Percentiles rank a stretch among this genome's conserved stretches.
Evolutionary conservation across 352 stramenopile species (phyloP).

Genomic region (Phytopythium cucurbitacearum): DNA sequence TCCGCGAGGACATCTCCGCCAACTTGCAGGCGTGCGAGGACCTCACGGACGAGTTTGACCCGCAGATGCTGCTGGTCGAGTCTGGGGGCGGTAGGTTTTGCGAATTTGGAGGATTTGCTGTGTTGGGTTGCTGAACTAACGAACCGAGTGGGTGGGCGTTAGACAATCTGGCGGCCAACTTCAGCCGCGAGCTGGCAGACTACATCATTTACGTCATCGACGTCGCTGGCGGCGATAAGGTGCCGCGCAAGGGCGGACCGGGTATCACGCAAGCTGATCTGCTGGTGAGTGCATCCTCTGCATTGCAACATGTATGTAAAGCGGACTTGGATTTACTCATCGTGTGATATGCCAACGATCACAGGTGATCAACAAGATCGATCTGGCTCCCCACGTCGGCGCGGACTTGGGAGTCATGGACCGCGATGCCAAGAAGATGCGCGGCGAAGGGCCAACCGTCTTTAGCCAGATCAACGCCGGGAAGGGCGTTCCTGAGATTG

Average conservation of each 20-base stretch:
- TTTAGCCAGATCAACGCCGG: slow-evolving; percentile 95
- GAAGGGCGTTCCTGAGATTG: slow-evolving; percentile 88
- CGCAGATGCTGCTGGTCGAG: slow-evolving; percentile 88
- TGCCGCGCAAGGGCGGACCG: slow-evolving; percentile 96
- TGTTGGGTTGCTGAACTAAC: slow-evolving; percentile 1
- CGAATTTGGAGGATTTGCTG: too few species aligned
- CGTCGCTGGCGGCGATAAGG: slow-evolving; percentile 96
- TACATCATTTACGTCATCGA: slow-evolving; percentile 99
- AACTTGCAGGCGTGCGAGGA: slow-evolving; percentile 96
- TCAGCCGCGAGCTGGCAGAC: slow-evolving; percentile 96
- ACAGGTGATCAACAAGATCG: slow-evolving; percentile 98
- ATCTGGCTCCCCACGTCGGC: slow-evolving; percentile 94
- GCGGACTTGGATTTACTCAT: neutral
- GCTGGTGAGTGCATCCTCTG: slow-evolving; percentile 34
- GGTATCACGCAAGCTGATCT: slow-evolving; percentile 97
- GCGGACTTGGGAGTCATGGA: slow-evolving; percentile 95
- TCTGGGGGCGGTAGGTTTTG: slow-evolving; percentile 65
- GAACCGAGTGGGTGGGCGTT: neutral
- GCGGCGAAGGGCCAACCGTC: slow-evolving; percentile 90
- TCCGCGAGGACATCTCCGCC: slow-evolving; percentile 96
- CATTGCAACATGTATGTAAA: neutral
- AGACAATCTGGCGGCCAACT: slow-evolving; percentile 98
- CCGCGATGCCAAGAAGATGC: slow-evolving; percentile 94
- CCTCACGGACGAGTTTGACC: slow-evolving; percentile 87
- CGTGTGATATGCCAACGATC: slow-evolving; percentile 27